Conservation (phyloP, 768 basidiomycete species). For the Chalciporus chontae region DNA sequence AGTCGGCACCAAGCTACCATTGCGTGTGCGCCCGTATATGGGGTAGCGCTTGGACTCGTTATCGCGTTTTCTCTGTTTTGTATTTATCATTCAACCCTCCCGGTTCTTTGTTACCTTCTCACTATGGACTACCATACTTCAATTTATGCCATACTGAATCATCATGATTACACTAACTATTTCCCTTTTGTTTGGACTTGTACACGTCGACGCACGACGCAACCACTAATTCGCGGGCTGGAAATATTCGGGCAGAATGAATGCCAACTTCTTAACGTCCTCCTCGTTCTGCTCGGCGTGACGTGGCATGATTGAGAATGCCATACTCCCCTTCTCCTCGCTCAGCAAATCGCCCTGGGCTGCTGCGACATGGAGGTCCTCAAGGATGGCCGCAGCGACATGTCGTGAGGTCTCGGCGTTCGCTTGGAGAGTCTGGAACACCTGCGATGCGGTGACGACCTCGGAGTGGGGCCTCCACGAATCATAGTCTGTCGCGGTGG, state of each 20-base stretch:
- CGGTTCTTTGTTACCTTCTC: background rate
- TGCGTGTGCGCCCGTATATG: constrained; percentile 15
- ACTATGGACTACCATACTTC: background rate
- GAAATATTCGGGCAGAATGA: constrained; percentile 79
- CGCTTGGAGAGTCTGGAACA: constrained; percentile 79
- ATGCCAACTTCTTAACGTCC: constrained; percentile 67
- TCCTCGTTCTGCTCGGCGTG: constrained; percentile 50
- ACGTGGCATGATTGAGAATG: constrained; percentile 77
- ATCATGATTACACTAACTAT: too few relatives aligned
- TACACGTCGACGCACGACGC: background rate
- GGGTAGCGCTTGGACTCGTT: background rate
- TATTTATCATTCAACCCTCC: background rate
- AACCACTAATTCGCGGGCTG: constrained; percentile 4
- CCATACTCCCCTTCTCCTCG: constrained; percentile 80
- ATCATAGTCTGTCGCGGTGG: constrained; percentile 92
- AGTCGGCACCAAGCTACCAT: constrained; percentile 20
- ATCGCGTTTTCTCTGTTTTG: background rate
- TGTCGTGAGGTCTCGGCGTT: constrained; percentile 87
- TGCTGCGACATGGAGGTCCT: constrained; percentile 62
- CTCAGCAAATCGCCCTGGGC: constrained; percentile 52
- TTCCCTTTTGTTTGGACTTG: too few relatives aligned
- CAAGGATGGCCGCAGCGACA: constrained; percentile 66
- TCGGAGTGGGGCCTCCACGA: constrained; percentile 83
- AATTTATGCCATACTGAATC: too few relatives aligned
- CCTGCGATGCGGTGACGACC: constrained; percentile 86